A percentile compares a stretch with the other conserved stretches of the same genome.
These are phyloP conservation scores for Clonostachys chloroleuca DNA, from an alignment of 2,329 filamentous ascomycete species.

Conservation along the genomic window DNA sequence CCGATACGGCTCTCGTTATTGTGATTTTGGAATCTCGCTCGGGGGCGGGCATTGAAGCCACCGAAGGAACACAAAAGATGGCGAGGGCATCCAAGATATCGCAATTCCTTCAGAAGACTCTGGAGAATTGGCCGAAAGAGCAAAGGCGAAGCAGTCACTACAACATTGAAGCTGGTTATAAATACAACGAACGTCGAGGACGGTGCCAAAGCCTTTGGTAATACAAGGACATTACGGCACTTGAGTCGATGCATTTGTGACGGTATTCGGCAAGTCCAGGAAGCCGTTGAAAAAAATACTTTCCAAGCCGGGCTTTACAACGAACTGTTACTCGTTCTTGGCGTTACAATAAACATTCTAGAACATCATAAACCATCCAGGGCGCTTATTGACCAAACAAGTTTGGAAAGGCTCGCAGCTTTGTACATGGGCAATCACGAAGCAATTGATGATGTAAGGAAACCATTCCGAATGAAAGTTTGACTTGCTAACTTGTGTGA, in stretches of 20 bases:
- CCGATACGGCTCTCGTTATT: slow-evolving; percentile 38
- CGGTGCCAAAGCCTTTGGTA: slow-evolving; percentile 66
- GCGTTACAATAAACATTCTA: slow-evolving; percentile 81
- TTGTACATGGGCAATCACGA: slow-evolving; percentile 66
- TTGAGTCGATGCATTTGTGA: slow-evolving; percentile 45
- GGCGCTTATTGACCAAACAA: slow-evolving; percentile 22
- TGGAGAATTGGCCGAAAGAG: slow-evolving; percentile 20
- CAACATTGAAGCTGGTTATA: slow-evolving; percentile 58
- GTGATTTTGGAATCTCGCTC: slow-evolving; percentile 29
- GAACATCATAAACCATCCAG: slow-evolving; percentile 69
- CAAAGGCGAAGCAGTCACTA: slow-evolving; percentile 15
- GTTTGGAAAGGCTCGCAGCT: slow-evolving; percentile 55
- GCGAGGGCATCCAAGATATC: too few relatives aligned
- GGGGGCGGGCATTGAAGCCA: slow-evolving; percentile 15
- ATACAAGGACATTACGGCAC: slow-evolving; percentile 46
- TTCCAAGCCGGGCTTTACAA: slow-evolving; percentile 54
- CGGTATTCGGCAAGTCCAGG: slow-evolving; percentile 42
- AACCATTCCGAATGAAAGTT: not conserved
- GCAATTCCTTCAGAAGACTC: slow-evolving; percentile 18
- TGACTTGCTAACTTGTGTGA: not conserved
- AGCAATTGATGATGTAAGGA: slow-evolving; percentile 62
- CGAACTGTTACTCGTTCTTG: slow-evolving; percentile 71
- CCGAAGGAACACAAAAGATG: not conserved
- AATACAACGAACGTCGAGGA: slow-evolving; percentile 83
- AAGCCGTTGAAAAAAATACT: slow-evolving; percentile 41